Evolutionary conservation across 2,329 filamentous ascomycete species (phyloP).

Genomic region (Knufia fluminis): DNA sequence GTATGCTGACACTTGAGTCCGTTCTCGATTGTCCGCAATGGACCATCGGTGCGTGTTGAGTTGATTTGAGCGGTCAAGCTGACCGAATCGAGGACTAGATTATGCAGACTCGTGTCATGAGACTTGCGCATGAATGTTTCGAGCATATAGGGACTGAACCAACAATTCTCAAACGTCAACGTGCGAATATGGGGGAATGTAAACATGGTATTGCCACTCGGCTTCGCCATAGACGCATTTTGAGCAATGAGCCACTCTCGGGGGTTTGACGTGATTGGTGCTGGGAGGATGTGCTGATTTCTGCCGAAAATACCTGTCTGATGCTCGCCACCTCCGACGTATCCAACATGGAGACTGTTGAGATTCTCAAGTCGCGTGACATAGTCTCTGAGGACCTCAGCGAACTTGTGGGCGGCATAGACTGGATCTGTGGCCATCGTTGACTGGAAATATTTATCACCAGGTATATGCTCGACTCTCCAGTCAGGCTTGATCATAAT

Average conservation of each 20-base stretch:
- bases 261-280: constrained; percentile 32
- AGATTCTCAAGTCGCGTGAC: constrained; percentile 44
- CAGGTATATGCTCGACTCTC: constrained; percentile 46
- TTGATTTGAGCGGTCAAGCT: constrained; percentile 47
- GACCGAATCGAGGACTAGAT: constrained; percentile 53
- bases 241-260: constrained; percentile 12
- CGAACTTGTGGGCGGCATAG: constrained; percentile 43
- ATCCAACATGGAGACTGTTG: constrained; percentile 54
- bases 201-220: constrained; percentile 30
- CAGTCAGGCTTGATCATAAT: constrained; percentile 58
- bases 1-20: constrained; percentile 13
- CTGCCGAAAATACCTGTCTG: constrained; percentile 52
- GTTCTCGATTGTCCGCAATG: constrained; percentile 10
- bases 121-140: constrained; percentile 43
- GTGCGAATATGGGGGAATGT: constrained; percentile 48
- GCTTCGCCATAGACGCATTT: background rate
- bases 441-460: constrained; percentile 43
- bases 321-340: constrained; percentile 59
- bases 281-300: constrained; percentile 54
- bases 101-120: constrained; percentile 40
- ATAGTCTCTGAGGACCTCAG: constrained; percentile 43
- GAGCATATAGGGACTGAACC: constrained; percentile 53
- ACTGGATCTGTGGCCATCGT: constrained; percentile 44
- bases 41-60: constrained; percentile 8
- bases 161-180: constrained; percentile 59